Conservation (phyloP, 495 filamentous ascomycete genomes). For the Pseudoneurospora amorphoporcata region DNA sequence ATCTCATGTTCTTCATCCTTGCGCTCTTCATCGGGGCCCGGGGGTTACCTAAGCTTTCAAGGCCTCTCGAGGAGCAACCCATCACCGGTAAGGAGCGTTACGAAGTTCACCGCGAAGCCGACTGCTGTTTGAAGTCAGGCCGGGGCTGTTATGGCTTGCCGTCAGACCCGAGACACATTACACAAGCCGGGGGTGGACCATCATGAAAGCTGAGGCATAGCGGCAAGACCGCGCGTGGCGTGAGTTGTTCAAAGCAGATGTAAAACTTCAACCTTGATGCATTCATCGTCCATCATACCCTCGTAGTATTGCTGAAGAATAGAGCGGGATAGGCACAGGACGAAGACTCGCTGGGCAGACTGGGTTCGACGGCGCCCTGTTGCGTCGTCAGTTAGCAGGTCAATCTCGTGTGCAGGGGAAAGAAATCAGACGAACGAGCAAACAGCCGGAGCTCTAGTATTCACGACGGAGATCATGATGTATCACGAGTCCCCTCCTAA, state of each 20-base stretch:
- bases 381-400: not conserved
- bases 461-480: not conserved
- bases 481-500: not conserved
- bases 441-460: not conserved
- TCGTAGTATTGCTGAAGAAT: conserved; percentile 43
- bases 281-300: not conserved
- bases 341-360: not conserved
- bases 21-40: too few relatives aligned
- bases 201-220: not conserved
- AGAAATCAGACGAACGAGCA: not conserved
- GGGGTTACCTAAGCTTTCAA: too few relatives aligned
- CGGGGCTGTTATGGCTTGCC: not conserved
- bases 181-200: not conserved
- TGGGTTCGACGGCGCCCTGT: not conserved
- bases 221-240: not conserved
- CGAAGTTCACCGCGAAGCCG: not conserved
- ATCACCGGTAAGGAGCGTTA: not conserved
- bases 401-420: not conserved
- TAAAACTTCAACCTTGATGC: not conserved
- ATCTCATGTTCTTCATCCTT: too few relatives aligned
- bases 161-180: not conserved
- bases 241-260: not conserved
- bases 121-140: not conserved
- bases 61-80: not conserved
- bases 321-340: conserved; percentile 35